These are phyloP conservation scores for Boletus subparvulus DNA, from an alignment of 768 basidiomycete species.

Conservation along the genomic window DNA sequence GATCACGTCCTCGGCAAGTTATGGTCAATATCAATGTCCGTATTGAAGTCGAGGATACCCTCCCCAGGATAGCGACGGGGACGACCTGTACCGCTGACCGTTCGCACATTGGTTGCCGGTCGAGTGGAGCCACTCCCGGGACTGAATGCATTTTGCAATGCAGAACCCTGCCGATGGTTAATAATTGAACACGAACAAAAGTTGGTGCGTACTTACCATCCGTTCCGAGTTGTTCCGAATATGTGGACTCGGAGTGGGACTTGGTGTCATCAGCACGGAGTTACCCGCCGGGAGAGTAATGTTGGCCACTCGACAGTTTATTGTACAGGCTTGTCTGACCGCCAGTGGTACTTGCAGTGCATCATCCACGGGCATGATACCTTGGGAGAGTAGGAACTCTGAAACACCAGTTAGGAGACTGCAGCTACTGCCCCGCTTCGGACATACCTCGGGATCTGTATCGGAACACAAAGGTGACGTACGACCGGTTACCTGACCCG, in stretches of 20 bases:
- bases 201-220: conserved; percentile 2
- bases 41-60: conserved; percentile 11
- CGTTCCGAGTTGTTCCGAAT: not conserved
- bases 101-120: not conserved
- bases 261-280: not conserved
- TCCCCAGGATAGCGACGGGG: conserved; percentile 15
- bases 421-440: not conserved
- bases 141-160: not conserved
- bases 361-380: conserved; percentile 42
- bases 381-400: conserved; percentile 54
- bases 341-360: conserved; percentile 11
- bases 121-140: not conserved
- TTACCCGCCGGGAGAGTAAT: not conserved
- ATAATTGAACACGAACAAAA: not conserved
- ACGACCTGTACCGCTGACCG: conserved; percentile 8
- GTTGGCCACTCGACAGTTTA: conserved; percentile 37
- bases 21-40: not conserved
- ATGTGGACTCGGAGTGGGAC: conserved; percentile 10
- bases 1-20: not conserved
- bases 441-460: conserved; percentile 56
- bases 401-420: not conserved
- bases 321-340: conserved; percentile 14
- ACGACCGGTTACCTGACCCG: conserved; percentile 39
- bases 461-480: conserved; percentile 65
- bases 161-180: not conserved